Conservation (phyloP, 305 asterid genomes). For the Coffea humblotiana region DNA sequence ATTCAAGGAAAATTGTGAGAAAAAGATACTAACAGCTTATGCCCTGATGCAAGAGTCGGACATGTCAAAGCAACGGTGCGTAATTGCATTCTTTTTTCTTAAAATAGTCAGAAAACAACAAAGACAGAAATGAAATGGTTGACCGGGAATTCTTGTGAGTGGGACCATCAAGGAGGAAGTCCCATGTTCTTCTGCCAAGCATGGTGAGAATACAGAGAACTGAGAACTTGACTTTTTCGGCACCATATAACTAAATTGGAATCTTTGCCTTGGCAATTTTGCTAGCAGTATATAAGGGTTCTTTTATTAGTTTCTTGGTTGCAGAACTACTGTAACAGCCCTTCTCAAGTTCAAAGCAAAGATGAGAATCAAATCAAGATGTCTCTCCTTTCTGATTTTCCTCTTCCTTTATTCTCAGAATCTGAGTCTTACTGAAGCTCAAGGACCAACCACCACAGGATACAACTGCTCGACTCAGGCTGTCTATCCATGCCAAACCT, state of each 20-base stretch:
- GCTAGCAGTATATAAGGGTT: background rate
- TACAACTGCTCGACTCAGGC: conserved; percentile 57
- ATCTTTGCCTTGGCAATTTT: background rate
- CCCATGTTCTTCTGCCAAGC: conserved; percentile 1
- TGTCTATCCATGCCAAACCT: conserved; percentile 63
- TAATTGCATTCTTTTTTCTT: background rate
- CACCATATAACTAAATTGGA: background rate
- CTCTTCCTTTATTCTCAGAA: conserved; percentile 27
- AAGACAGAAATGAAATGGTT: conserved; percentile 4
- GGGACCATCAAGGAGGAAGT: conserved; percentile 27
- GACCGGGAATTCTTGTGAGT: conserved; percentile 20
- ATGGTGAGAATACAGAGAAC: background rate
- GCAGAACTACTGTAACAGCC: background rate
- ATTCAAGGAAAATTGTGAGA: background rate
- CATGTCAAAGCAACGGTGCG: background rate
- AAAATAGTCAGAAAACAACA: conserved; percentile 4
- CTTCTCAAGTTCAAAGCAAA: conserved; percentile 9
- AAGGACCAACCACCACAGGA: conserved; percentile 54
- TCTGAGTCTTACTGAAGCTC: conserved; percentile 31
- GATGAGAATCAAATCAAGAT: conserved; percentile 25
- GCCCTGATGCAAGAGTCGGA: background rate
- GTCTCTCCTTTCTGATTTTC: conserved; percentile 14
- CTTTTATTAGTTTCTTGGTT: background rate
- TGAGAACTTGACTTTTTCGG: background rate
- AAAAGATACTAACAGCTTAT: background rate